phyloP scores from a whole-genome alignment of 1,139 yeast genomes.

The Starmera stellimalicola region DNA sequence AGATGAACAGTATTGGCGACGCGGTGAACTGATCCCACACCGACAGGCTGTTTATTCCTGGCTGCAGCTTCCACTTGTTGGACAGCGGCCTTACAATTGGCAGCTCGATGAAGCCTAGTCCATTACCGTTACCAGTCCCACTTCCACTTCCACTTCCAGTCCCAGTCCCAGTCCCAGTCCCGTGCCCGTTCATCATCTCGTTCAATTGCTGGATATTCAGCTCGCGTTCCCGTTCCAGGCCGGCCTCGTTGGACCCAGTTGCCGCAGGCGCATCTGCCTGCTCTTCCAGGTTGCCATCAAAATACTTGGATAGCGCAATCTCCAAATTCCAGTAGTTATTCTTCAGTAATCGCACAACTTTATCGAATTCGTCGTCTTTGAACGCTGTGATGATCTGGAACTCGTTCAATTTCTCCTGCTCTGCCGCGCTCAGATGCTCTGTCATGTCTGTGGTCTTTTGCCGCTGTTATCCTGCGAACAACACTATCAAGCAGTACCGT shows the following conservation, averaged over 20 bases:
- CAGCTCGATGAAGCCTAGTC: constrained; percentile 17
- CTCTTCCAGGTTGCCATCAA: constrained; percentile 24
- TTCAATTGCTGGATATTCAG: not conserved
- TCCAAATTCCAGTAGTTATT: constrained; percentile 31
- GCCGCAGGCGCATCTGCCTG: constrained; percentile 8
- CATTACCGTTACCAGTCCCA: constrained; percentile 7
- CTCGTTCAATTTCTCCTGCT: constrained; percentile 27
- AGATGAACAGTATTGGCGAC: constrained; percentile 14
- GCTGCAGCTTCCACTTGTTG: constrained; percentile 12
- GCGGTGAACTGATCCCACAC: constrained; percentile 5
- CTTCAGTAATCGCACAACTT: constrained; percentile 23
- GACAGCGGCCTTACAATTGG: constrained; percentile 25
- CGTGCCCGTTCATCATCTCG: constrained; percentile 1
- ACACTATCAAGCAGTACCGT: too few species aligned
- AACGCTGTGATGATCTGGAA: constrained; percentile 28
- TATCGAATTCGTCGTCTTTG: constrained; percentile 25
- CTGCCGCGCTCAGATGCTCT: constrained; percentile 24
- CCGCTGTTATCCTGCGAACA: too few species aligned
- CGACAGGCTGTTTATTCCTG: constrained; percentile 5
- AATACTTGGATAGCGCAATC: constrained; percentile 27
- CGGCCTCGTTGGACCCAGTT: not conserved
- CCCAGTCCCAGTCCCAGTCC: constrained; percentile 8
- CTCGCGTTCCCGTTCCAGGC: not conserved
- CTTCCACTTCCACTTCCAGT: constrained; percentile 2
- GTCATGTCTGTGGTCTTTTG: too few species aligned